Percentiles rank a stretch among this genome's conserved stretches.
Evolutionary conservation across 2,329 filamentous ascomycete species (phyloP).

Genomic region (Aspergillus piperis): DNA sequence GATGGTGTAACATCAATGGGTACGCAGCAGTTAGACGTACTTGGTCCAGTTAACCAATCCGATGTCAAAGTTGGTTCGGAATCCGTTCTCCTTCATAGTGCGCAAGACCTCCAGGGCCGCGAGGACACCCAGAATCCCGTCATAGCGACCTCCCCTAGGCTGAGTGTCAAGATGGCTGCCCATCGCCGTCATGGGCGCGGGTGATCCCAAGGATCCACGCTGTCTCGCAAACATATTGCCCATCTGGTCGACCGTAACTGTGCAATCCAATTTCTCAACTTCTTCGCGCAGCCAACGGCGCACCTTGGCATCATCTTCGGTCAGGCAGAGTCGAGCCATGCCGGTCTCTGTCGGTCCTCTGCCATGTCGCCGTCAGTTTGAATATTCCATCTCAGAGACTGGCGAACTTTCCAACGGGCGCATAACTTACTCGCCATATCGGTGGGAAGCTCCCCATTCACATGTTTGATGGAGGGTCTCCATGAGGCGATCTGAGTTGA

Average conservation of each 20-base stretch:
- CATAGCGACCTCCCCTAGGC: conserved; percentile 56
- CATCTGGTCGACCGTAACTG: conserved; percentile 66
- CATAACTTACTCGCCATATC: conserved; percentile 30
- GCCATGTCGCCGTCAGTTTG: too few species aligned
- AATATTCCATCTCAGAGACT: too few species aligned
- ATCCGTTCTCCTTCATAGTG: conserved; percentile 64
- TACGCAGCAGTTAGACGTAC: conserved; percentile 41
- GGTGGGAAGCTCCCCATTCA: conserved; percentile 34
- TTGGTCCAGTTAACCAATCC: conserved; percentile 63
- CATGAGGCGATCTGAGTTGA: conserved; percentile 32
- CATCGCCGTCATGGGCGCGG: conserved; percentile 50
- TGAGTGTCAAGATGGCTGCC: conserved; percentile 37
- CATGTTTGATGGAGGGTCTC: conserved; percentile 35
- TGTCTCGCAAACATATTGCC: conserved; percentile 35
- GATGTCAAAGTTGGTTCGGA: conserved; percentile 66
- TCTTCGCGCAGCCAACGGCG: conserved; percentile 70
- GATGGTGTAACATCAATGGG: background rate
- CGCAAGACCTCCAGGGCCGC: conserved; percentile 70
- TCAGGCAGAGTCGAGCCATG: conserved; percentile 71
- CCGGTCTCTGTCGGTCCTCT: conserved; percentile 46
- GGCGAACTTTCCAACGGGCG: background rate
- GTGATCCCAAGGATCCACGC: conserved; percentile 19
- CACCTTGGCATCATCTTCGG: conserved; percentile 65
- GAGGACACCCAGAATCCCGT: conserved; percentile 71
- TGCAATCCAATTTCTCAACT: conserved; percentile 62